Base-by-base conservation (phyloP, 768 basidiomycete species). In the Lentinula boryana region DNA sequence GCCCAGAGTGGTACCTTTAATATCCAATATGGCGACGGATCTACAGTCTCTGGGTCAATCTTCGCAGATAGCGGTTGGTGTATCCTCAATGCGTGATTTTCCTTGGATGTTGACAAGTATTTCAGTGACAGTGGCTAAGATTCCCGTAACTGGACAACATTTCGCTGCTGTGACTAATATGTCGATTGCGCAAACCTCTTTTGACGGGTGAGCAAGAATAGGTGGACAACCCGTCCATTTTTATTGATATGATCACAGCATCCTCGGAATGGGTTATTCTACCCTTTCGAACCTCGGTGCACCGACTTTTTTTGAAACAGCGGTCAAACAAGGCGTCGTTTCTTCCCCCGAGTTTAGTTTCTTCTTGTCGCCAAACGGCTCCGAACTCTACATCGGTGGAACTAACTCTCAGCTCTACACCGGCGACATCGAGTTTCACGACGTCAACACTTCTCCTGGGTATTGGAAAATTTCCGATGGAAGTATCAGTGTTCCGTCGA, bases 351-450 rank as follows among this genome's bases (percentile, higher is more conserved):
- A 74, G 48, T 83, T 84, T 63, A 74, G 75, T 23, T 76, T 84
- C 65, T 75, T 78, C 53, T 73, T 84, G 55, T 67, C 76, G 13
- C 31, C 69, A 33, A 69, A 70, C 21, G 72, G 70, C 36, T 75
- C 78, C 27, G 81, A 83, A 68, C 76, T 87, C 21, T 78, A 70
- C 62, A 68, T 87, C 50, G 84, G 84, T 13, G 84, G 81, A 31
- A 73, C 74, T 4, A 77, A 87, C 67, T 59, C 66, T 7, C 63
- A 63, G n/a, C 68, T 76, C 61, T 86, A 78, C 70, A 76, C 77
- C 21, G 77, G 76, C 15, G 65, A 69, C 10, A 65, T 81, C 61
- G 75, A 74, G 32, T 81, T 72, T 54, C 60, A 66, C 62, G 56
- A 56, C 6, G 64, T 66, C 13, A 71, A 68, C 44, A 63, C 56